A percentile compares a stretch with the other conserved stretches of the same genome.
Evolutionary conservation across 176 grass and related monocot genomes (phyloP).

Genomic region (Hyparrhenia diplandra): DNA sequence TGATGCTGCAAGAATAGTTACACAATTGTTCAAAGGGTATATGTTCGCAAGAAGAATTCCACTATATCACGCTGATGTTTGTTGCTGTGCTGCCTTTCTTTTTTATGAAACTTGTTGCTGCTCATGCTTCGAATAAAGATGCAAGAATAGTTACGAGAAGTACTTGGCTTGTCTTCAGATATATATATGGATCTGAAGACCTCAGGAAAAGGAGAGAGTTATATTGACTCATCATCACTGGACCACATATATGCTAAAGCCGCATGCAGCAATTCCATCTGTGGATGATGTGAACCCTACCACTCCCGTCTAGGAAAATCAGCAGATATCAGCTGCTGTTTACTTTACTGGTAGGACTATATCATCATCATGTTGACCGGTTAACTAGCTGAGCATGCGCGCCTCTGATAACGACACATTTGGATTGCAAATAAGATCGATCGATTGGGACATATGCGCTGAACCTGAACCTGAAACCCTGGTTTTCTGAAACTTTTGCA

Average conservation of each 20-base stretch:
- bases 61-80: too few relatives aligned
- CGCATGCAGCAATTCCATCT: neutral
- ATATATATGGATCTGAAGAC: neutral
- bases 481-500: neutral
- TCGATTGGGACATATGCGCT: neutral
- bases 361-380: neutral
- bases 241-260: neutral
- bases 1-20: neutral
- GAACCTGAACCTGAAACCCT: neutral
- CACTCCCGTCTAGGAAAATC: neutral
- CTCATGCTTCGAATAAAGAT: neutral
- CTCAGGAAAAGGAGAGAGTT: neutral
- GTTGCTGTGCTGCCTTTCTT: too few relatives aligned
- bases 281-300: neutral
- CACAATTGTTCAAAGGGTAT: neutral
- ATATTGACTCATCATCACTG: neutral
- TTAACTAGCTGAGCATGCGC: slow-evolving; percentile 19
- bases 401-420: neutral
- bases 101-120: neutral
- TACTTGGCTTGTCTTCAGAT: neutral
- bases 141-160: neutral
- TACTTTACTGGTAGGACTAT: neutral
- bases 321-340: neutral
- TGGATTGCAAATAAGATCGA: neutral
- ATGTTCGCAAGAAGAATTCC: neutral